Conservation (phyloP, 495 filamentous ascomycete genomes). For the Lindgomyces ingoldianus region DNA sequence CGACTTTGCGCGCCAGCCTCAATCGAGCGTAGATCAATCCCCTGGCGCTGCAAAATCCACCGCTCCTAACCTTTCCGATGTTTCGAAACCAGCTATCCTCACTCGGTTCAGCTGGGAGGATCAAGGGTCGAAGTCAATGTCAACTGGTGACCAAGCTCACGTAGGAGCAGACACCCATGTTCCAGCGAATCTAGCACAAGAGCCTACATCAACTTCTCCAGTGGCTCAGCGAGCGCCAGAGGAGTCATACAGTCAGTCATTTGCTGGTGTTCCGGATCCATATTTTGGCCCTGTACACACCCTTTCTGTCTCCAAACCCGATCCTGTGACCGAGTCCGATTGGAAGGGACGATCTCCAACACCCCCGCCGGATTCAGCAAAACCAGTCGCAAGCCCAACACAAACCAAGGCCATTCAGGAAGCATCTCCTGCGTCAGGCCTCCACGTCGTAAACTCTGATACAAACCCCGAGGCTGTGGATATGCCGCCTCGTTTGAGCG, state of each 20-base stretch:
- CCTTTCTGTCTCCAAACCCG: constrained; percentile 2
- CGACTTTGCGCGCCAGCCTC: constrained; percentile 45
- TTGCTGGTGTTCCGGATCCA: constrained; percentile 31
- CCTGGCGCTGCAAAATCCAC: background rate
- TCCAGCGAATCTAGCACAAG: background rate
- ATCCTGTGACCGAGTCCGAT: constrained; percentile 8
- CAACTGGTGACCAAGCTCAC: constrained; percentile 3
- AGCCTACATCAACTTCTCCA: constrained; percentile 3
- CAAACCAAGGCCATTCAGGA: constrained; percentile 1
- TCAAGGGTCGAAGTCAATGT: background rate
- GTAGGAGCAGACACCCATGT: background rate
- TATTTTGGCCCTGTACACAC: constrained; percentile 31
- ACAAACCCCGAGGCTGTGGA: constrained; percentile 36
- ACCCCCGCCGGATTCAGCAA: constrained; percentile 19
- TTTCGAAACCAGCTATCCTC: constrained; percentile 24
- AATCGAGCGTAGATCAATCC: background rate
- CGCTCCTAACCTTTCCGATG: background rate
- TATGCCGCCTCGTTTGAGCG: constrained; percentile 30
- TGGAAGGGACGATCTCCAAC: constrained; percentile 18
- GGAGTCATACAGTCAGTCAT: constrained; percentile 37
- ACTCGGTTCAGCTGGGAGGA: constrained; percentile 46
- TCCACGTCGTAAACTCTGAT: constrained; percentile 38
- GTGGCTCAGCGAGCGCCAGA: background rate
- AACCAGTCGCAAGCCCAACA: constrained; percentile 3
- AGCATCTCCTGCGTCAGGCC: constrained; percentile 21